Evolutionary conservation across 768 basidiomycete species (phyloP), one percentile per base, ranked within the genome.

Genomic region (Coprinopsis strossmayeri): DNA sequence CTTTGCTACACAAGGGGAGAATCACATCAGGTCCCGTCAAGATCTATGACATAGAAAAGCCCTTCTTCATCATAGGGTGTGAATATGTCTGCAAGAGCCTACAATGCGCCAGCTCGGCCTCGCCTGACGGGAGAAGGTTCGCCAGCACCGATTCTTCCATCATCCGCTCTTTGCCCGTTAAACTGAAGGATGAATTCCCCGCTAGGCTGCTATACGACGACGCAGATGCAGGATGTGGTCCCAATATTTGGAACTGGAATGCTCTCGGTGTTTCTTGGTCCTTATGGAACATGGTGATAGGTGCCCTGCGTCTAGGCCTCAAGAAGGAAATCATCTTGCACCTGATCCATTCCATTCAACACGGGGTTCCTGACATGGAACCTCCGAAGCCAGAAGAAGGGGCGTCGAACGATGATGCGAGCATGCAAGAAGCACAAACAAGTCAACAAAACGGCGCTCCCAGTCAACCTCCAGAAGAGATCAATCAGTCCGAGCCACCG

Each of bases 51-150:
- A 77, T 91, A 42, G 80, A 82, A 53, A 79, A 78, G 51, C 84
- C 86, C 2, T 91, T 90, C 66, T 90, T 84, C 59, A 75, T 91
- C 61, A 87, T 91, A 28, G 88, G 84, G n/a, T 87, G 87, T 59
- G 83, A 87, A 60, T 91, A 91, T 51, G 70, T 72, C 3, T 91
- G 88, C 59, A 73, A 72, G 43, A 79, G 72, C 24, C 34, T 64
- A 1, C 35, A 65, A 18, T 88, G 85, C 59, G 51, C 69, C 23
- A 59, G 71, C 24, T 61, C 68, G 26, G 59, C 68, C 23, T 59
- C 67, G 5, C 50, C 71, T 2, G 82, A 84, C 26, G 81, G 81
- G 2, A 77, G 85, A 25, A 78, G 70, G 53, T 88, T 79, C 55
- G 81, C 84, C 0, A 83, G 81, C 58, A 87, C 83, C 0, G 87